phyloP scores from a whole-genome alignment of 192 early-diverging fungal genomes.

The Backusella tarrabulga region DNA sequence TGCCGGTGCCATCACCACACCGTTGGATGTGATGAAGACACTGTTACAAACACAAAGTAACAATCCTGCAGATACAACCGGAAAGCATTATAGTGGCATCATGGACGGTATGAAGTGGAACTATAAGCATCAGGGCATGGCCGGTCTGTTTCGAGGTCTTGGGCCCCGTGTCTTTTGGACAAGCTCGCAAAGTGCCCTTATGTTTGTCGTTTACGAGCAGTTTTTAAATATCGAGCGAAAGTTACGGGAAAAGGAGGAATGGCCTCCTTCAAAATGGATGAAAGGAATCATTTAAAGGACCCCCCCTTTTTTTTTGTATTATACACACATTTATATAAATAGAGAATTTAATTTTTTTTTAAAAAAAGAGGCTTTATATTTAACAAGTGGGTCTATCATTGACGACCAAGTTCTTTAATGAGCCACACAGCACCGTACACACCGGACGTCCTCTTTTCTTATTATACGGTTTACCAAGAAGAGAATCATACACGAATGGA shows the following conservation, averaged over 20 bases:
- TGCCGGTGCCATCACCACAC: constrained; percentile 57
- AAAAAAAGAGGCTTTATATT: no score
- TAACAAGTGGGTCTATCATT: no score
- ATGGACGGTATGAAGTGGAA: constrained; percentile 57
- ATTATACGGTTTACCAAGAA: no score
- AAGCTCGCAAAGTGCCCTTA: constrained; percentile 59
- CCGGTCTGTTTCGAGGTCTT: constrained; percentile 70
- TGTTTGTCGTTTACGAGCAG: constrained; percentile 75
- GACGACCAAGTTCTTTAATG: no score
- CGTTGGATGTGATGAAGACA: constrained; percentile 59
- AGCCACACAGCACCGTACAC: no score
- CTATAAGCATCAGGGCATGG: constrained; percentile 50
- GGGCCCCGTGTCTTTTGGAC: constrained; percentile 77
- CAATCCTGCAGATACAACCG: background rate
- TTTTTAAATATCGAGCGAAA: constrained; percentile 45
- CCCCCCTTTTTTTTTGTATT: background rate
- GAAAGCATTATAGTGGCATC: constrained; percentile 53
- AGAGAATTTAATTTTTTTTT: background rate
- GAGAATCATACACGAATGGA: no score
- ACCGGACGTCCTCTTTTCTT: no score
- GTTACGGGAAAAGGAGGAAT: constrained; percentile 22
- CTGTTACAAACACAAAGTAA: constrained; percentile 51
- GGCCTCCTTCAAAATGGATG: constrained; percentile 24
- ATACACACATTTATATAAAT: background rate
- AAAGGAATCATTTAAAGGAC: background rate